Evolutionary conservation across 768 basidiomycete genomes (phyloP).

Genomic region (Russula vinacea): DNA sequence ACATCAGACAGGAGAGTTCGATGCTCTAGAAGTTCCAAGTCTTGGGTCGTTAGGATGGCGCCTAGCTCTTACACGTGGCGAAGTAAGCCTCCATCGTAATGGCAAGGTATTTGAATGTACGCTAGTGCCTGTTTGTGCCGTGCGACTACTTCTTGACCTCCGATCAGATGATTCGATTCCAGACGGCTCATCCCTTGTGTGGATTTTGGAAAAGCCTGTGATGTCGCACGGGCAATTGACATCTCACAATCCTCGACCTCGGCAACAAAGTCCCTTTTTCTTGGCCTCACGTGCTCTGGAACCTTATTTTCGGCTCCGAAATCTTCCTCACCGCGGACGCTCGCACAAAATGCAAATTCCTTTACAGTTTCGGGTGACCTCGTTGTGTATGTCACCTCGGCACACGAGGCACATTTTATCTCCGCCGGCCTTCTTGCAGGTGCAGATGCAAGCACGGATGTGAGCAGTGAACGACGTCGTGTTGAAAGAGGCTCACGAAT

Average conservation of each 20-base stretch:
- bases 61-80: conserved; percentile 28
- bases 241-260: not conserved
- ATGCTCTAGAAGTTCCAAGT: not conserved
- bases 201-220: conserved; percentile 23
- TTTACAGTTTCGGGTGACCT: conserved; percentile 72
- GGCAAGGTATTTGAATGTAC: conserved; percentile 27
- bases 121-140: conserved; percentile 1
- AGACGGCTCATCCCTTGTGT: conserved; percentile 2
- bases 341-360: conserved; percentile 63
- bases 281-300: conserved; percentile 24
- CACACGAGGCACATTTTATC: conserved; percentile 77
- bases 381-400: conserved; percentile 77
- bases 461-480: conserved; percentile 64
- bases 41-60: conserved; percentile 35
- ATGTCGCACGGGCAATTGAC: conserved; percentile 14
- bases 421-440: conserved; percentile 44
- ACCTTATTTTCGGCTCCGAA: conserved; percentile 8
- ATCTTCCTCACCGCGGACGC: conserved; percentile 27
- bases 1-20: not conserved
- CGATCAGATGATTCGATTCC: conserved; percentile 13
- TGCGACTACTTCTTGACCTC: conserved; percentile 2
- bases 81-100: conserved; percentile 12
- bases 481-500: conserved; percentile 90
- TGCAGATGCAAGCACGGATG: conserved; percentile 3
- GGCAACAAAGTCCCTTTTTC: conserved; percentile 5